Percentiles rank a stretch among this genome's conserved stretches.
phyloP scores from a whole-genome alignment of 116 monocot species.

The Papilionanthe hybrid region DNA sequence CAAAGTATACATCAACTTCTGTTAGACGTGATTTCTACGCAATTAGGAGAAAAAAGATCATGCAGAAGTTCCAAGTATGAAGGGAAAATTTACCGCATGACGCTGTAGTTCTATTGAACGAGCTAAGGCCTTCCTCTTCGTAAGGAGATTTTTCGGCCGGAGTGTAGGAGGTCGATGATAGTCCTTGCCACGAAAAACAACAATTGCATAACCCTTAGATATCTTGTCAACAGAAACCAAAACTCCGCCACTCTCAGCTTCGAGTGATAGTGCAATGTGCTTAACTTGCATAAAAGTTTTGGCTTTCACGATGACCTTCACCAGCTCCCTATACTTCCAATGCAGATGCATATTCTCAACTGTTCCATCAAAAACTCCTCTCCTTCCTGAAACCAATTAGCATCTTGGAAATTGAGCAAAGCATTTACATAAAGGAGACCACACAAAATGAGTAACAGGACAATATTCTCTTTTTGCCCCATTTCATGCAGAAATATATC shows the following conservation, averaged over 20 bases:
- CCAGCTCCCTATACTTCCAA: slow-evolving; percentile 94
- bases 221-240: slow-evolving; percentile 95
- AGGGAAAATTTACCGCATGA: slow-evolving; percentile 46
- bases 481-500: neutral
- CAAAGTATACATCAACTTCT: neutral
- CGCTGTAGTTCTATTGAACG: slow-evolving; percentile 93
- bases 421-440: neutral
- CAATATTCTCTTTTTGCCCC: neutral
- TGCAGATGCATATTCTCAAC: slow-evolving; percentile 99
- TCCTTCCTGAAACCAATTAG: slow-evolving; percentile 55
- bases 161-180: slow-evolving; percentile 60
- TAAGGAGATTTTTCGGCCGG: slow-evolving; percentile 83
- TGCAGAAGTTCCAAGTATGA: no score
- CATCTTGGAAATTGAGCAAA: neutral
- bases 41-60: neutral
- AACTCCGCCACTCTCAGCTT: slow-evolving; percentile 95
- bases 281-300: slow-evolving; percentile 69
- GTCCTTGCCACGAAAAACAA: slow-evolving; percentile 80
- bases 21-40: neutral
- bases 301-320: slow-evolving; percentile 80
- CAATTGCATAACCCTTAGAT: slow-evolving; percentile 83
- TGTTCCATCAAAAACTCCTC: slow-evolving; percentile 96
- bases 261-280: slow-evolving; percentile 70
- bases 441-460: neutral
- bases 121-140: slow-evolving; percentile 90